These are phyloP conservation scores for Heliosperma pusillum DNA, from an alignment of 148 eudicot species.

Conservation along the genomic window DNA sequence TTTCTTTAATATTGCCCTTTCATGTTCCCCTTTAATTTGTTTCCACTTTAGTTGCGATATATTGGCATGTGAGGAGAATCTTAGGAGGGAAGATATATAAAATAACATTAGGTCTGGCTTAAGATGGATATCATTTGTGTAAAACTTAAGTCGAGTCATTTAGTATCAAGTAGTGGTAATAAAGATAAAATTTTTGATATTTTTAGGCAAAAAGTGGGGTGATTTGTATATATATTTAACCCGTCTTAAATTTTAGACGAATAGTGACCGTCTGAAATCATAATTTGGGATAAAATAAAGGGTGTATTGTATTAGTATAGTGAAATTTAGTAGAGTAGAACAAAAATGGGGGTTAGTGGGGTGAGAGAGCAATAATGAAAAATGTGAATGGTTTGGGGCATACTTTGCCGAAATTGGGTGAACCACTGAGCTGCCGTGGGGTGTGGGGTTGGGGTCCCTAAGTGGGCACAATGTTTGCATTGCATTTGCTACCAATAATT, in stretches of 20 bases:
- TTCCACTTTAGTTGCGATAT: neutral
- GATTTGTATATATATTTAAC: no score
- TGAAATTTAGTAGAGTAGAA: no score
- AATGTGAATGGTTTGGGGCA: neutral
- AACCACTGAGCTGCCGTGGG: slow-evolving; percentile 6
- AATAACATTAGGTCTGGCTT: no score
- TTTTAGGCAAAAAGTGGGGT: no score
- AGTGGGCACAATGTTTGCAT: neutral
- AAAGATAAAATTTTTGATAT: no score
- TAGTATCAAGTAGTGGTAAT: no score
- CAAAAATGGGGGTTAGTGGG: neutral
- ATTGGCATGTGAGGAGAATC: slow-evolving; percentile 5
- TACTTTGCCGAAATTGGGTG: slow-evolving; percentile 4
- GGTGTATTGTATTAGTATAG: no score
- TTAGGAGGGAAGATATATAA: neutral
- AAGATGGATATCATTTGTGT: no score
- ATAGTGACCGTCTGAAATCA: no score
- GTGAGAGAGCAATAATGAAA: neutral
- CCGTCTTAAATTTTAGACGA: no score
- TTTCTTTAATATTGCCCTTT: neutral
- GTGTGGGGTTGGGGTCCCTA: neutral
- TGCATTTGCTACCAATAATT: neutral
- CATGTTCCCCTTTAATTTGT: neutral
- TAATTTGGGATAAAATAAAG: no score
- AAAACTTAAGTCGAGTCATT: no score